Evolutionary conservation across 164 flowering plant species (phyloP).

Genomic region (Dillenia suffruticosa): DNA sequence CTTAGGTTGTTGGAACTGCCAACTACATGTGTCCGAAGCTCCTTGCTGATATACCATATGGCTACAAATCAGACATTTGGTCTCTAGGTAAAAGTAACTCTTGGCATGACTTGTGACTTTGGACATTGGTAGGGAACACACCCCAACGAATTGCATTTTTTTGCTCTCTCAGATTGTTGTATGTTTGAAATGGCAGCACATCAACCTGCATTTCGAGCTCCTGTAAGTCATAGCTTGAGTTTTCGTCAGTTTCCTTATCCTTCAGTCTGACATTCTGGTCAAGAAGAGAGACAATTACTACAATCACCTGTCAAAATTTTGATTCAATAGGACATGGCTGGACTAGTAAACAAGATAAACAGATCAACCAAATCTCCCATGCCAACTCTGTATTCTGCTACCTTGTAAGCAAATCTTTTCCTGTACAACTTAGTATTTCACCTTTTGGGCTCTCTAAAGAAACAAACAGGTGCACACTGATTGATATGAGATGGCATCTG

Average conservation of each 20-base stretch:
- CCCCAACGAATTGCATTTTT: neutral
- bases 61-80: constrained; percentile 79
- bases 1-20: constrained; percentile 61
- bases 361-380: constrained; percentile 68
- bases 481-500: neutral
- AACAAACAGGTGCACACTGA: too few relatives aligned
- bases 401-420: constrained; percentile 45
- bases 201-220: constrained; percentile 78
- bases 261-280: neutral
- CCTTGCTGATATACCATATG: constrained; percentile 66
- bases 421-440: too few relatives aligned
- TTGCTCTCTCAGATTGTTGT: constrained; percentile 63
- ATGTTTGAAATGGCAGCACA: constrained; percentile 94
- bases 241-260: constrained; percentile 1
- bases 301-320: neutral
- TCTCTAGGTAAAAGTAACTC: constrained; percentile 39
- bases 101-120: neutral
- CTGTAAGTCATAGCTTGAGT: constrained; percentile 40
- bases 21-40: constrained; percentile 82
- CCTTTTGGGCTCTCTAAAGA: too few relatives aligned
- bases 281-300: neutral
- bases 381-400: constrained; percentile 67
- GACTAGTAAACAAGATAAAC: constrained; percentile 72
- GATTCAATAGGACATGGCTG: constrained; percentile 69
- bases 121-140: too few relatives aligned